Evolutionary conservation across 106 monocot genomes (phyloP).

Genomic region (Acorus calamus): DNA sequence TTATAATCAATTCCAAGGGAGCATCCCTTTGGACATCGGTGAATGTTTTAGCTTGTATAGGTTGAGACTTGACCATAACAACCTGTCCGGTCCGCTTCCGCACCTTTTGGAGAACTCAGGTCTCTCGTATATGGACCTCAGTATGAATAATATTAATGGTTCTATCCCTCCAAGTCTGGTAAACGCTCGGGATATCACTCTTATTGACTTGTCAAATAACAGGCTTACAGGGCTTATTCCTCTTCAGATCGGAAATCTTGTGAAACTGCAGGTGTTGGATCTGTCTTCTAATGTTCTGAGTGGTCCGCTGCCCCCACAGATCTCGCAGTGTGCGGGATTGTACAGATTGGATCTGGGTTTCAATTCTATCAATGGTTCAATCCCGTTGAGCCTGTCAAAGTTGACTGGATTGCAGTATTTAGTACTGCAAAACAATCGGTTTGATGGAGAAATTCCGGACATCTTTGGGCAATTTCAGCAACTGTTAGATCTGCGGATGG

Average conservation of each 20-base stretch:
- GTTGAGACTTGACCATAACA: constrained; percentile 55
- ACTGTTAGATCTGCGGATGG: too few relatives aligned
- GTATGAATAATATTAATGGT: constrained; percentile 44
- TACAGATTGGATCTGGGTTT: constrained; percentile 46
- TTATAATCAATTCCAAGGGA: constrained; percentile 47
- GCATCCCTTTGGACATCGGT: constrained; percentile 42
- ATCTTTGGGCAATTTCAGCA: too few relatives aligned
- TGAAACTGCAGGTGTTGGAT: constrained; percentile 37
- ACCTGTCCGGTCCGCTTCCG: constrained; percentile 41
- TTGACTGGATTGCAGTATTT: constrained; percentile 29
- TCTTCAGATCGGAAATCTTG: constrained; percentile 36
- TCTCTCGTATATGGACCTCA: constrained; percentile 43
- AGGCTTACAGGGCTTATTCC: constrained; percentile 51
- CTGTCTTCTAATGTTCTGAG: constrained; percentile 42
- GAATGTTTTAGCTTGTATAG: constrained; percentile 44
- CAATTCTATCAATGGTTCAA: constrained; percentile 62
- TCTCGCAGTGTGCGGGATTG: constrained; percentile 40
- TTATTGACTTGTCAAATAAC: constrained; percentile 55
- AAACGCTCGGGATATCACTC: constrained; percentile 43
- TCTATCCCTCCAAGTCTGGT: constrained; percentile 40
- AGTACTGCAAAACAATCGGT: constrained; percentile 41
- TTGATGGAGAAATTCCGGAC: constrained; percentile 56
- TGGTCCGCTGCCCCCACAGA: constrained; percentile 51
- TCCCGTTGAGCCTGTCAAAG: constrained; percentile 28
- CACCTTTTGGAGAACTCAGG: constrained; percentile 25